Base-by-base conservation (phyloP, 2,329 filamentous ascomycete genomes). In the Arthrinium puccinioides region DNA sequence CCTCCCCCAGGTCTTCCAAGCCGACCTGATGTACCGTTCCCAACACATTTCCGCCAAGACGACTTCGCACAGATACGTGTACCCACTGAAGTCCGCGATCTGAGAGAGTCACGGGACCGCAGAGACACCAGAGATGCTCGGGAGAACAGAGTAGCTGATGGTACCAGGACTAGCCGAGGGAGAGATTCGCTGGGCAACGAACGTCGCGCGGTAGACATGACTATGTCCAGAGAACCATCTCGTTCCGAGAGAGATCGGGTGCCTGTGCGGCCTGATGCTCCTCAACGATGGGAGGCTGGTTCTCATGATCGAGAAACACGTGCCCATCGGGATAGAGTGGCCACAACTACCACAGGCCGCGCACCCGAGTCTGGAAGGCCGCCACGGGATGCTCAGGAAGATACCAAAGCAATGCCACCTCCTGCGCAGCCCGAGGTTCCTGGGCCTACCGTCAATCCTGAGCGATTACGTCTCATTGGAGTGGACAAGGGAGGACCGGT, bases 21-120 rank as follows among this genome's bases (percentile, higher is more conserved):
- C 37, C 67, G 76, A 38, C 77, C 77, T 13, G 75, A 81, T 44
- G 66, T 76, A 9, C 74, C 73, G 7, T 67, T 74, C 31, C 67
- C 68, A 1, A 63, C 64, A 3, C 66, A 69, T 43, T 66, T 64
- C 37, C 59, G 59, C 9, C 60, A 67, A 18, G 69, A 71, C 35
- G 63, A 70, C 23, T 70, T 64, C 41, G 55, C 53, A 9, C 66
- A 64, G 39, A 54, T 60, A 14, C 63, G 65, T 13, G 45, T 39
- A 15, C 48, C 39, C 44, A 57, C n/a, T 37, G 52, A 57, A 23
- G 44, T 50, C 13, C 37, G 58, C 43, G 48, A 55, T 6, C 37
- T 33, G 3, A 47, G 49, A 39, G 49, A 50, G 13, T 30, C 41
- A 9, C 42, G 53, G 32, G 47, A 40, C 10, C 32, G 39, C 11